These are phyloP conservation scores for Populus pruinosa DNA, from an alignment of 345 rosid species.

Conservation along the genomic window DNA sequence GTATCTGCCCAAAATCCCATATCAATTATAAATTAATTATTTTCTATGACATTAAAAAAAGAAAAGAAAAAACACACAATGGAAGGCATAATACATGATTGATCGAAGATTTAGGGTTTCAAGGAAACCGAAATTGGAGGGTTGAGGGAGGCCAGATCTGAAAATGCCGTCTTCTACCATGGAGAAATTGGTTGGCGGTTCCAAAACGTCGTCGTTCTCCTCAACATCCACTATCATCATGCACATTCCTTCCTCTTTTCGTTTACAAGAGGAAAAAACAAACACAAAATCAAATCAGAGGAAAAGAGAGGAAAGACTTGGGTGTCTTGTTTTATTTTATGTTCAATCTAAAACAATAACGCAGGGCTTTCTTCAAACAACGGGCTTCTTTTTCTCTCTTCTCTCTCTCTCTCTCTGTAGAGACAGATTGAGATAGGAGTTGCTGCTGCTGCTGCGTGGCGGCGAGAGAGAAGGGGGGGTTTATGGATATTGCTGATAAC, in stretches of 20 bases:
- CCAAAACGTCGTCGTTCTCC: constrained; percentile 22
- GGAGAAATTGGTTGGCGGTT: constrained; percentile 72
- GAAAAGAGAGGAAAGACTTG: too few species aligned
- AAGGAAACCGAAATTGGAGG: constrained; percentile 54
- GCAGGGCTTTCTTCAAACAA: too few species aligned
- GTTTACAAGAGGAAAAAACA: background rate
- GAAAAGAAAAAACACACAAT: background rate
- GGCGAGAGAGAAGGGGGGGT: background rate
- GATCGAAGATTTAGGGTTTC: constrained; percentile 68
- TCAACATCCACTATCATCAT: constrained; percentile 30
- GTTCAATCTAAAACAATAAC: too few species aligned
- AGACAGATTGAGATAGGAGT: background rate
- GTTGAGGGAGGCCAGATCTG: constrained; percentile 69
- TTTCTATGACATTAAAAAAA: background rate
- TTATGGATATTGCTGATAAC: too few species aligned
- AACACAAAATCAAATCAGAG: background rate
- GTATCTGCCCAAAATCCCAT: constrained; percentile 43
- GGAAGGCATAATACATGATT: constrained; percentile 41
- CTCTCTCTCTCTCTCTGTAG: too few species aligned
- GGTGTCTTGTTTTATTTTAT: too few species aligned
- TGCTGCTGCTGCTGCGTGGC: background rate
- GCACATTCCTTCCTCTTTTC: constrained; percentile 23
- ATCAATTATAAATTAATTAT: background rate
- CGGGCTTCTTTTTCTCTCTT: too few species aligned
- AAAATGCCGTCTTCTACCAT: constrained; percentile 77